Conservation (phyloP, 768 basidiomycete genomes). For the Auriscalpium microsporum region DNA sequence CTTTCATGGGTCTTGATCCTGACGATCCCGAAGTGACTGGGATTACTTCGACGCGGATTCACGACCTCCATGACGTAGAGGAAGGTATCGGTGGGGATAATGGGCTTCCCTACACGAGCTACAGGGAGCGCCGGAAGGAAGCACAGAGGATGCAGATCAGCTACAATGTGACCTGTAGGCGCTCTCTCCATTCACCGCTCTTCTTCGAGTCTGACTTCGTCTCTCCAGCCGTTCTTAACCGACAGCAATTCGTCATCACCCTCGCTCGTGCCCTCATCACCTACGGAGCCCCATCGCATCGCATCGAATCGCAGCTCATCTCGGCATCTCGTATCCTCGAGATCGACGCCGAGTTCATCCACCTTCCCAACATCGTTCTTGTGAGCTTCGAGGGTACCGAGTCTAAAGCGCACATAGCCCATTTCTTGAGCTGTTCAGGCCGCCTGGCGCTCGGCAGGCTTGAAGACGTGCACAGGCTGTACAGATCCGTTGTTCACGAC, state of each 20-base stretch:
- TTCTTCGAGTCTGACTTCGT: neutral
- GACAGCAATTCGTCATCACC: conserved; percentile 81
- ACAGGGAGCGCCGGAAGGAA: conserved; percentile 58
- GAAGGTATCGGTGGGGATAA: conserved; percentile 31
- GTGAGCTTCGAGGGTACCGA: conserved; percentile 86
- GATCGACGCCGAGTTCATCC: conserved; percentile 86
- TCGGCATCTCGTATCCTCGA: conserved; percentile 86
- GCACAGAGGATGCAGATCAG: conserved; percentile 58
- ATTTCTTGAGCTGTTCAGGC: conserved; percentile 76
- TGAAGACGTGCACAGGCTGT: conserved; percentile 77
- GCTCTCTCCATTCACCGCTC: neutral
- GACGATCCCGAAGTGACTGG: conserved; percentile 70
- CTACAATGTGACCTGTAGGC: conserved; percentile 64
- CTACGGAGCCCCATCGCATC: conserved; percentile 88
- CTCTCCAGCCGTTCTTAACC: conserved; percentile 58
- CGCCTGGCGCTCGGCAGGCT: conserved; percentile 77
- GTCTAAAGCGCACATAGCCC: conserved; percentile 82
- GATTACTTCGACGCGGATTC: conserved; percentile 36
- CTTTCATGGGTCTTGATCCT: conserved; percentile 52
- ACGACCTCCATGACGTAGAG: conserved; percentile 56
- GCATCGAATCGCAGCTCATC: conserved; percentile 86
- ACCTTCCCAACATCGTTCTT: conserved; percentile 74
- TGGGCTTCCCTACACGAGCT: conserved; percentile 52
- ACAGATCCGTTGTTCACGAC: conserved; percentile 85
- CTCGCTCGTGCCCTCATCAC: conserved; percentile 84